phyloP scores from a whole-genome alignment of 352 stramenopile species.

The Phytophthora citrophthora region DNA sequence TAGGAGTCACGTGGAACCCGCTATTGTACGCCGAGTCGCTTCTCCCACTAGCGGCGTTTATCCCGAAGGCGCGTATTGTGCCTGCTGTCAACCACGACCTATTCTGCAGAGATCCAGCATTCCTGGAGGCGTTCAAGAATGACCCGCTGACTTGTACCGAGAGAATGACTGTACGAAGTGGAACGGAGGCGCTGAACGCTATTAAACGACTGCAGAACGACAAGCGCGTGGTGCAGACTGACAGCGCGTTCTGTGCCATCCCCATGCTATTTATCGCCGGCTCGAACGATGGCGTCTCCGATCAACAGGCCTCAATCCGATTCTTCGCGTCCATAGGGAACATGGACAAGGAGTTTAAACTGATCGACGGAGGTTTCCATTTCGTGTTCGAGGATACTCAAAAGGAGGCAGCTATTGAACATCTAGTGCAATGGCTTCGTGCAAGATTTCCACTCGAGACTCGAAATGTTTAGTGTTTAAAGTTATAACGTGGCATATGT shows the following conservation, averaged over 20 bases:
- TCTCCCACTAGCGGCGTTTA: slow-evolving; percentile 45
- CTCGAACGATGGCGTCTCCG: slow-evolving; percentile 54
- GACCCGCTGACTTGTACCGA: slow-evolving; percentile 59
- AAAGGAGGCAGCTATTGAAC: slow-evolving; percentile 20
- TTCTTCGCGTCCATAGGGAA: slow-evolving; percentile 51
- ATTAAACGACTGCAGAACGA: slow-evolving; percentile 39
- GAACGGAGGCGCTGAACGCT: slow-evolving; percentile 32
- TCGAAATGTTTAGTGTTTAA: slow-evolving; percentile 1
- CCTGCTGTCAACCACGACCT: slow-evolving; percentile 54
- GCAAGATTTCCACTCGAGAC: slow-evolving; percentile 30
- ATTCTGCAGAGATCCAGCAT: slow-evolving; percentile 43
- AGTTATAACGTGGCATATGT: background rate
- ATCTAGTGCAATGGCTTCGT: slow-evolving; percentile 29
- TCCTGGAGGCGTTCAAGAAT: slow-evolving; percentile 56
- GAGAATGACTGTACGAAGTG: slow-evolving; percentile 47
- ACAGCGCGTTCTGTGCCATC: slow-evolving; percentile 26
- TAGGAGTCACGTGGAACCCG: slow-evolving; percentile 58
- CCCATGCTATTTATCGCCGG: slow-evolving; percentile 51
- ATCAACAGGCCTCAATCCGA: slow-evolving; percentile 30
- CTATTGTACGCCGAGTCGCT: slow-evolving; percentile 42
- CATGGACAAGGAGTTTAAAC: slow-evolving; percentile 59
- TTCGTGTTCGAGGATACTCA: slow-evolving; percentile 64
- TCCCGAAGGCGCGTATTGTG: slow-evolving; percentile 49
- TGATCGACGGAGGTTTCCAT: slow-evolving; percentile 58
- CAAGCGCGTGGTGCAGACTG: slow-evolving; percentile 16